Evolutionary conservation across 495 filamentous ascomycete genomes (phyloP), one percentile per base, ranked within the genome.

Genomic region (Annulohypoxylon stygium): DNA sequence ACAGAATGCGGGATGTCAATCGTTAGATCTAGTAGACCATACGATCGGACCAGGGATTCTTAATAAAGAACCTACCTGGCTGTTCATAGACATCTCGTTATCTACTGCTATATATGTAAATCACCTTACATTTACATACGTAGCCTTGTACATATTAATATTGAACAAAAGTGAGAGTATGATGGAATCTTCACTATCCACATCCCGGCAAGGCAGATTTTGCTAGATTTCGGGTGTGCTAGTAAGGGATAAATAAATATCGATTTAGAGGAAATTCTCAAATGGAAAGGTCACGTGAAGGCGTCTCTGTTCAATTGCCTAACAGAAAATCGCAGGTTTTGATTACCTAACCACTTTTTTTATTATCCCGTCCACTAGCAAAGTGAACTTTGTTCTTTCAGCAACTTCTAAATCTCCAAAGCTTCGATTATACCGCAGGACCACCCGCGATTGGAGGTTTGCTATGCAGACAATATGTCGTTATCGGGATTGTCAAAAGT

Each of bases 401-500:
- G 25, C 48, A 25, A 51, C 48, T 47, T 47, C n/a, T 47, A 16
- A 45, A 45, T 20, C n/a, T 47, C 43, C 12, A 25, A 7, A 11
- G 48, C 20, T 25, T 10, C 48, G 9, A 9, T 26, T 25, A 51
- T 20, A 26, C 4, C 30, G 30, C 30, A 30, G 30, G 30, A 30
- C 5, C 48, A 51, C 10, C 48, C 48, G 48, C 48, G 43, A 47
- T 47, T 47, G 43, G 43, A 20, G 4, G 43, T 20, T 9, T 47
- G 12, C 16, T 20, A 51, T 51, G 48, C 48, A 51, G n/a, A 55
- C 8, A 34, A 55, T 55, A 34, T 34, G 12, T 55, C 51, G n/a
- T 20, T 59, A 33, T 8, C 26, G 55, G 16, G 11, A 36, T 65
- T 65, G 41, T 48, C 36, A 14, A 45, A 65, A 36, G 16, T 39